Percentiles rank a stretch among this genome's conserved stretches.
These are phyloP conservation scores for Nakaseomyces sp. DNA, from an alignment of 1,139 yeast species.

Conservation along the genomic window DNA sequence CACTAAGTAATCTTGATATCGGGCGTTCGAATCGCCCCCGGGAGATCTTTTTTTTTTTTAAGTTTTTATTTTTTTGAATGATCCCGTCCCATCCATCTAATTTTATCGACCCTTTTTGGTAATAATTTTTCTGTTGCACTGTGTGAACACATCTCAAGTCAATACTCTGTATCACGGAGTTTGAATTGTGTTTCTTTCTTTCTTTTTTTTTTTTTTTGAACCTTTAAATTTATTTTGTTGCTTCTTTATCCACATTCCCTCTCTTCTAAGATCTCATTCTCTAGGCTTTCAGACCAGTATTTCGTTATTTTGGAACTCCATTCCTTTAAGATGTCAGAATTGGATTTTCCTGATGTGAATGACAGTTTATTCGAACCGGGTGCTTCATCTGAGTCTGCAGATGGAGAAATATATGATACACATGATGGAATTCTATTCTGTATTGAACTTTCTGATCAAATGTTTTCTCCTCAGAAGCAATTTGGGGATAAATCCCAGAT, in stretches of 20 bases:
- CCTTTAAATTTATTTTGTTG: no score
- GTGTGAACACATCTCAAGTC: no score
- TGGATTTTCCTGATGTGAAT: slow-evolving; percentile 4
- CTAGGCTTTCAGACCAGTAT: no score
- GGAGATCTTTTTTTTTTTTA: slow-evolving; percentile 9
- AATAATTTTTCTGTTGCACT: no score
- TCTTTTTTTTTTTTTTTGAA: no score
- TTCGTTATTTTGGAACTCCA: no score
- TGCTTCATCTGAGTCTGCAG: neutral
- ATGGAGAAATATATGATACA: slow-evolving; percentile 37
- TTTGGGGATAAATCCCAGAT: slow-evolving; percentile 38
- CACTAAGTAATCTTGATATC: slow-evolving; percentile 12
- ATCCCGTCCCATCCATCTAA: no score
- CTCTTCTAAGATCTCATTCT: no score
- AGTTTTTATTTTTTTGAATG: neutral
- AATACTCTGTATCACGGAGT: no score
- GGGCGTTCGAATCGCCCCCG: slow-evolving; percentile 15
- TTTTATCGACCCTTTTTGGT: no score
- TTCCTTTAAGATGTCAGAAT: slow-evolving; percentile 4
- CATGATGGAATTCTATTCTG: slow-evolving; percentile 59
- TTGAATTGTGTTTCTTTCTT: no score
- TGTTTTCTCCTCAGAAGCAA: slow-evolving; percentile 36
- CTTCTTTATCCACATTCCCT: no score
- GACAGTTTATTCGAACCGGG: neutral
- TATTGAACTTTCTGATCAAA: slow-evolving; percentile 48